These are phyloP conservation scores for Ganoderma lingzhi DNA, from an alignment of 1,284 basidiomycete genomes.

Conservation along the genomic window DNA sequence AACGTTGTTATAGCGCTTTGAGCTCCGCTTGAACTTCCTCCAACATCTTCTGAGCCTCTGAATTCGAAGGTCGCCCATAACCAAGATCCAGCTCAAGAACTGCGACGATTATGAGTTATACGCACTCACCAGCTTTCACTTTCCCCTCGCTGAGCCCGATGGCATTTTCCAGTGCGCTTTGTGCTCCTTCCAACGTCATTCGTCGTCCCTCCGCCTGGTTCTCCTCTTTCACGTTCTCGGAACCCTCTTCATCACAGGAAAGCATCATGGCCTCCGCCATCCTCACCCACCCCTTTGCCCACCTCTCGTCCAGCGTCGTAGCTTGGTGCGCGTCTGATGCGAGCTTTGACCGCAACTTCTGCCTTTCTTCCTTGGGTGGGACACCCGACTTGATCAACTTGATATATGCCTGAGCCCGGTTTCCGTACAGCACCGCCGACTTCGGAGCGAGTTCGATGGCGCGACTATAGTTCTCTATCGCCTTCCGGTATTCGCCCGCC, in stretches of 20 bases:
- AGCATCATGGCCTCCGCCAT: slow-evolving; percentile 17
- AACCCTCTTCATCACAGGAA: slow-evolving; percentile 8
- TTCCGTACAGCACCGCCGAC: slow-evolving; percentile 16
- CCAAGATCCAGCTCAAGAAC: neutral
- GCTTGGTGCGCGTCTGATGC: neutral
- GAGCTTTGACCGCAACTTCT: slow-evolving; percentile 6
- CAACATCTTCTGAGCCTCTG: slow-evolving; percentile 17
- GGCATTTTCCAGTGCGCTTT: slow-evolving; percentile 11
- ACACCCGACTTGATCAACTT: slow-evolving; percentile 9
- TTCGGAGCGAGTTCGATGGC: slow-evolving; percentile 14
- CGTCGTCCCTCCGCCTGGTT: neutral
- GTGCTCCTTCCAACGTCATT: neutral
- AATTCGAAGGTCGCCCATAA: neutral
- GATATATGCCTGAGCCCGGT: slow-evolving; percentile 17
- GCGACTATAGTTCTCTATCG: slow-evolving; percentile 11
- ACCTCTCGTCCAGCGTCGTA: slow-evolving; percentile 2
- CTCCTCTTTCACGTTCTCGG: neutral
- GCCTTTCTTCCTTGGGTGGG: slow-evolving; percentile 10
- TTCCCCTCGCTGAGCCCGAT: slow-evolving; percentile 10
- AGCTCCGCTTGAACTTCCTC: slow-evolving; percentile 6
- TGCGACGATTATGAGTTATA: neutral
- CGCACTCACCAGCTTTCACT: slow-evolving; percentile 14
- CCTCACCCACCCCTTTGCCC: slow-evolving; percentile 22
- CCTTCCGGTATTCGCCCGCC: slow-evolving; percentile 3
- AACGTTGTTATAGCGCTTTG: neutral